A percentile compares a stretch with the other conserved stretches of the same genome.
phyloP scores from a whole-genome alignment of 805 yeast species.

The Barnettozyma botsteinii region DNA sequence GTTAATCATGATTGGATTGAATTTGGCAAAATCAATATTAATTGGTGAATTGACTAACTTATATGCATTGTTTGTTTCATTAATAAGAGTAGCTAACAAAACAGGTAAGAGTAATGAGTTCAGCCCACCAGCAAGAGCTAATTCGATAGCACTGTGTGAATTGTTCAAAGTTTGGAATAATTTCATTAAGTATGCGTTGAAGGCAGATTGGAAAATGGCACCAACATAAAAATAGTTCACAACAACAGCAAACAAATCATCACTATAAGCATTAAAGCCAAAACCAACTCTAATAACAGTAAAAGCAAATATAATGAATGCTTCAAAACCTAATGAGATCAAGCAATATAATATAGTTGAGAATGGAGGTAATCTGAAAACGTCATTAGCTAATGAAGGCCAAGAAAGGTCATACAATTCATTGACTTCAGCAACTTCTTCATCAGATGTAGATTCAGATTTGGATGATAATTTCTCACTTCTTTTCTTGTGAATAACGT shows the following conservation, averaged over 20 bases:
- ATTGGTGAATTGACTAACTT: constrained; percentile 23
- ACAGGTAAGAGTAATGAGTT: constrained; percentile 22
- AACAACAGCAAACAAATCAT: neutral
- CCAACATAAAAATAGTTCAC: constrained; percentile 12
- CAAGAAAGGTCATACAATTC: constrained; percentile 22
- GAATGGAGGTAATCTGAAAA: constrained; percentile 19
- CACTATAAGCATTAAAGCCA: constrained; percentile 6
- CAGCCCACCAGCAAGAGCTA: constrained; percentile 3
- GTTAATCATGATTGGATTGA: constrained; percentile 1
- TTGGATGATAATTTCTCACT: too few relatives aligned
- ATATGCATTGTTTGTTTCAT: constrained; percentile 16
- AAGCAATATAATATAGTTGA: constrained; percentile 11
- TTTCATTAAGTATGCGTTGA: constrained; percentile 18
- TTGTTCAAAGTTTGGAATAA: constrained; percentile 14
- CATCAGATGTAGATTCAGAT: neutral
- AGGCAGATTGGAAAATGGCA: constrained; percentile 13
- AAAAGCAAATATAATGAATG: constrained; percentile 1
- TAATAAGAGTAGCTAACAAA: constrained; percentile 7
- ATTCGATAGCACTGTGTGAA: neutral
- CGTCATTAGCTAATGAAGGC: constrained; percentile 23
- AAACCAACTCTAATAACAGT: constrained; percentile 13
- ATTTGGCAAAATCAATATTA: constrained; percentile 8
- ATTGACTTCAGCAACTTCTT: constrained; percentile 11
- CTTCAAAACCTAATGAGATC: constrained; percentile 20
- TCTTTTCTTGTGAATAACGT: constrained; percentile 11